Conservation (phyloP, 768 basidiomycete genomes). For the Panaeolus papilionaceus region DNA sequence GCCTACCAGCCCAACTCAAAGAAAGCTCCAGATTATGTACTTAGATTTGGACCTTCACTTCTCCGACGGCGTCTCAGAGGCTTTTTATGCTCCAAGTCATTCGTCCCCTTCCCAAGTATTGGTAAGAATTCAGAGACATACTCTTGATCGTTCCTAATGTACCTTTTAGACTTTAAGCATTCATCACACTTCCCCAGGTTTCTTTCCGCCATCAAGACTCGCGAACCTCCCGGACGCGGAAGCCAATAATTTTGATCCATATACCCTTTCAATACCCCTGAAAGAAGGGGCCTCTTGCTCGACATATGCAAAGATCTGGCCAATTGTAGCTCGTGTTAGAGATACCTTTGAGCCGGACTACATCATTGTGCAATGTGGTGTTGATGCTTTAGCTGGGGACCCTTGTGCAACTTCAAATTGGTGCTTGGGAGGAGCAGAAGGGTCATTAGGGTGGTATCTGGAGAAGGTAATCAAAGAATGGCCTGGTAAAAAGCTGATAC, state of each 20-base stretch:
- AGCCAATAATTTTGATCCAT: constrained; percentile 52
- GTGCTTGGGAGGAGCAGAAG: constrained; percentile 59
- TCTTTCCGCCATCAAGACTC: constrained; percentile 74
- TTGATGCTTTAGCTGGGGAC: constrained; percentile 87
- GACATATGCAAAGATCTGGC: constrained; percentile 73
- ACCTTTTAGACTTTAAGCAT: constrained; percentile 73
- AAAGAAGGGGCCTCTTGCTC: constrained; percentile 66
- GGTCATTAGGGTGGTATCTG: constrained; percentile 77
- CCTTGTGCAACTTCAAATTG: constrained; percentile 79
- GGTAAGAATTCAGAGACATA: constrained; percentile 38
- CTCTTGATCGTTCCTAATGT: neutral
- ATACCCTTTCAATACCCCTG: constrained; percentile 84
- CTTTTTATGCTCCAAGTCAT: constrained; percentile 57
- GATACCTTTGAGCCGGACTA: constrained; percentile 76
- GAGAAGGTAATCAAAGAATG: constrained; percentile 56
- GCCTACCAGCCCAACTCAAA: constrained; percentile 18
- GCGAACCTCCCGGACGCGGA: constrained; percentile 50
- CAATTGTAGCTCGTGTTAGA: constrained; percentile 63
- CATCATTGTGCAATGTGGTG: constrained; percentile 85
- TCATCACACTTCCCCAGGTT: constrained; percentile 83
- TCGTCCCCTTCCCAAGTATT: constrained; percentile 49
- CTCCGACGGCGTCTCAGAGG: constrained; percentile 86
- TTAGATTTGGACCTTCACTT: constrained; percentile 94
- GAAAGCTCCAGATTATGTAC: constrained; percentile 79
- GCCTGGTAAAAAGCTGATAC: constrained; percentile 67